A percentile compares a stretch with the other conserved stretches of the same genome.
phyloP scores from a whole-genome alignment of 2,329 filamentous ascomycete genomes.

The Immersiporthe knoxdaviesiana region DNA sequence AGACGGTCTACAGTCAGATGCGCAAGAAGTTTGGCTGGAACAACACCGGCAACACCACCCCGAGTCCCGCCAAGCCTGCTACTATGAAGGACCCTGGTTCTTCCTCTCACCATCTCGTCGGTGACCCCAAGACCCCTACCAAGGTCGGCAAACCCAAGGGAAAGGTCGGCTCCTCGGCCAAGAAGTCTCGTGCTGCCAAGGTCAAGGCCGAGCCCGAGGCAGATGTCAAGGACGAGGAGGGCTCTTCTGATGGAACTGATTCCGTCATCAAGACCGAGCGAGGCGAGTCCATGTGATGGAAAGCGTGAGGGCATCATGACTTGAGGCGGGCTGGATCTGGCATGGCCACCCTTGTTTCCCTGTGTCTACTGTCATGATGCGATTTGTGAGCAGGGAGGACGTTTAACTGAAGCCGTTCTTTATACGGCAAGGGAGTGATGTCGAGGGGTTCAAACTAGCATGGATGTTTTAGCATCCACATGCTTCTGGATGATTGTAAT shows the following conservation, averaged over 20 bases:
- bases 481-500: background rate
- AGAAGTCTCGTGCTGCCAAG: conserved; percentile 17
- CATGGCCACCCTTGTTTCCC: too few species aligned
- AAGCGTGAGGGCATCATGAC: too few species aligned
- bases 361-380: background rate
- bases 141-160: conserved; percentile 26
- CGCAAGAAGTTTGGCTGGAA: conserved; percentile 25
- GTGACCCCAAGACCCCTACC: conserved; percentile 16
- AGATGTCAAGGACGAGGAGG: background rate
- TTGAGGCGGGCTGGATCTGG: background rate
- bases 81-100: background rate
- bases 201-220: background rate
- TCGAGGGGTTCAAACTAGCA: background rate
- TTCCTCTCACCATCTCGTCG: background rate
- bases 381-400: background rate
- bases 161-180: conserved; percentile 21
- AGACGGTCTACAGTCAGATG: conserved; percentile 30
- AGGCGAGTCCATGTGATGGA: background rate
- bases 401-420: background rate
- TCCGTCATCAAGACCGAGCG: background rate
- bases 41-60: background rate
- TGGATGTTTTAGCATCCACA: background rate
- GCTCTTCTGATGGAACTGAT: background rate
- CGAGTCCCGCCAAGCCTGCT: background rate
- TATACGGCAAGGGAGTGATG: background rate